Evolutionary conservation across 2,329 filamentous ascomycete genomes (phyloP).

Genomic region (Cryoendolithus antarcticus): DNA sequence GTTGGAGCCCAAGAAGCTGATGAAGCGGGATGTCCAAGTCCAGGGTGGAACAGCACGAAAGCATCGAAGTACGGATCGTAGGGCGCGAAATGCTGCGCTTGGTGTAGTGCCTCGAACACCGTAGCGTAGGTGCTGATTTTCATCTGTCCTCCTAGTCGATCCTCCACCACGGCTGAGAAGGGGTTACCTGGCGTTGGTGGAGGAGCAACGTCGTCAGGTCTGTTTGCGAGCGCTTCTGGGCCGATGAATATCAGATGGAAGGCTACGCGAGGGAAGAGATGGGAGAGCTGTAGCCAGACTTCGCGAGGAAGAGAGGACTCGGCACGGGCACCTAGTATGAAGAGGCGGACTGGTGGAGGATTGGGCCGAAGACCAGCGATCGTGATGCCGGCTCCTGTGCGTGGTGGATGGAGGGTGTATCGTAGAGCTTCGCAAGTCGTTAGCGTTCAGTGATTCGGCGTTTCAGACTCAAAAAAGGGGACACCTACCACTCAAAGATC

Average conservation of each 20-base stretch:
- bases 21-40: constrained; percentile 84
- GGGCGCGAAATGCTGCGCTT: constrained; percentile 78
- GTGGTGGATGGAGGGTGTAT: constrained; percentile 84
- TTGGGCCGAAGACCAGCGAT: constrained; percentile 72
- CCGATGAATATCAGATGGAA: constrained; percentile 92
- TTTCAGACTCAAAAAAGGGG: too few relatives aligned
- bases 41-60: constrained; percentile 94
- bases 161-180: constrained; percentile 88
- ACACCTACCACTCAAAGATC: constrained; percentile 69
- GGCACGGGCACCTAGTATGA: constrained; percentile 88
- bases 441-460: not conserved
- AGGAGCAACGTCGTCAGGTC: constrained; percentile 85
- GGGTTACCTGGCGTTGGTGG: constrained; percentile 75
- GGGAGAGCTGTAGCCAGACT: constrained; percentile 86
- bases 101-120: constrained; percentile 93
- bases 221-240: constrained; percentile 88
- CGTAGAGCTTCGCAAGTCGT: not conserved
- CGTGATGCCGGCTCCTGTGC: constrained; percentile 57
- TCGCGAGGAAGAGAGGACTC: constrained; percentile 91
- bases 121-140: constrained; percentile 98
- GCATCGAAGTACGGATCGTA: constrained; percentile 98
- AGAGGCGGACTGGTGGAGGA: constrained; percentile 79
- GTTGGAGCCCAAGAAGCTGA: constrained; percentile 92
- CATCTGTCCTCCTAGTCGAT: constrained; percentile 73
- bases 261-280: constrained; percentile 84